phyloP scores from a whole-genome alignment of 495 filamentous ascomycete species.

The Pseudoneurospora amorphoporcata region DNA sequence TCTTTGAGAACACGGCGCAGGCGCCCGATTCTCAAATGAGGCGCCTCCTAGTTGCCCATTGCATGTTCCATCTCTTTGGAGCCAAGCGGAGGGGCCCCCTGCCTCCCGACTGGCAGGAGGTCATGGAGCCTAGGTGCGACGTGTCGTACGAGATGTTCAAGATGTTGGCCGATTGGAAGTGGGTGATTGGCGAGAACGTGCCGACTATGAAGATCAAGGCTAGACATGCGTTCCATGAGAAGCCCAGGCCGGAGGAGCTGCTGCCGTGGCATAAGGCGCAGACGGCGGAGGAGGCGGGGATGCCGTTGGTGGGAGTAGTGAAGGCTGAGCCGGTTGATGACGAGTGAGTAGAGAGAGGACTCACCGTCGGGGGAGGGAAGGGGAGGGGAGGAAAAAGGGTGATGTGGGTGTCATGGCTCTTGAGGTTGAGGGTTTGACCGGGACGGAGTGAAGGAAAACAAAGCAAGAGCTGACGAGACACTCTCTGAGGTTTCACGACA shows the following conservation, averaged over 20 bases:
- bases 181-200: conserved; percentile 15
- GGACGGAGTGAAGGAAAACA: neutral
- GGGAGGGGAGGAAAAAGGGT: neutral
- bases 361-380: neutral
- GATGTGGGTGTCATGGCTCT: neutral
- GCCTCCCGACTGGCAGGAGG: conserved; percentile 11
- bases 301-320: neutral
- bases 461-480: neutral
- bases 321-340: conserved; percentile 3
- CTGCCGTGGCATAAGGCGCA: neutral
- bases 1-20: conserved; percentile 12
- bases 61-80: conserved; percentile 15
- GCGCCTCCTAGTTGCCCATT: conserved; percentile 14
- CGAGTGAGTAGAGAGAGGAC: neutral
- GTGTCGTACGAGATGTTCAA: conserved; percentile 9
- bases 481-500: neutral
- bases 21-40: conserved; percentile 10
- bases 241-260: neutral
- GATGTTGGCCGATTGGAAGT: conserved; percentile 23
- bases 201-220: conserved; percentile 20
- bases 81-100: conserved; percentile 3
- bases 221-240: conserved; percentile 16
- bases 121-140: neutral
- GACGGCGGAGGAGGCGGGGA: neutral
- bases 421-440: neutral